A percentile compares a stretch with the other conserved stretches of the same genome.
These are phyloP conservation scores for Xylariaceae sp. DNA, from an alignment of 2,329 filamentous ascomycete genomes.

Conservation along the genomic window DNA sequence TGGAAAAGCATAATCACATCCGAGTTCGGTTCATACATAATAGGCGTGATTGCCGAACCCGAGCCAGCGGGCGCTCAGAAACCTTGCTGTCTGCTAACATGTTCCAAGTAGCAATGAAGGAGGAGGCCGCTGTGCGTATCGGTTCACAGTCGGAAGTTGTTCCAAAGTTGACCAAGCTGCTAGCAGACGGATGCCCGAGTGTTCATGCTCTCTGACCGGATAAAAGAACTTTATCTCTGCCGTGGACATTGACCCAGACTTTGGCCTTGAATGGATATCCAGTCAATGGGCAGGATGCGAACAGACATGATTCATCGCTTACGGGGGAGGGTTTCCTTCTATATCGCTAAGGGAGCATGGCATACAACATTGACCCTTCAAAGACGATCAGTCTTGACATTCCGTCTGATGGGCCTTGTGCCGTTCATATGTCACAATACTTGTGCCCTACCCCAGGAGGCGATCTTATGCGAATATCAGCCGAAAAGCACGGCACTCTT, in stretches of 20 bases:
- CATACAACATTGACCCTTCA: conserved; percentile 2
- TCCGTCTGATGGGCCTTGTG: conserved; percentile 1
- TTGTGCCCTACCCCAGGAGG: not conserved
- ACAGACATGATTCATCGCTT: no score
- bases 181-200: not conserved
- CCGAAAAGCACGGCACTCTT: not conserved
- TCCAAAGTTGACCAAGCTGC: no score
- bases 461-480: not conserved
- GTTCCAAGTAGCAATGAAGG: conserved; percentile 1
- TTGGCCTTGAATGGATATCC: not conserved
- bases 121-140: not conserved
- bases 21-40: conserved; percentile 3
- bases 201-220: conserved; percentile 1
- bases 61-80: no score
- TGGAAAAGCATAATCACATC: conserved; percentile 18
- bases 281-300: no score
- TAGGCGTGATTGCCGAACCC: conserved; percentile 5
- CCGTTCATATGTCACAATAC: not conserved
- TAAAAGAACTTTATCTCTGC: not conserved
- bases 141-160: no score
- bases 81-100: not conserved
- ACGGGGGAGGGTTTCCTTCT: no score
- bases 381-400: conserved; percentile 2
- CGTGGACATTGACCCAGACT: not conserved
- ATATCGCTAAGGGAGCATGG: conserved; percentile 8